Percentiles rank a stretch among this genome's conserved stretches.
These are phyloP conservation scores for Aphanoascus verrucosus DNA, from an alignment of 2,329 filamentous ascomycete genomes.

Conservation along the genomic window DNA sequence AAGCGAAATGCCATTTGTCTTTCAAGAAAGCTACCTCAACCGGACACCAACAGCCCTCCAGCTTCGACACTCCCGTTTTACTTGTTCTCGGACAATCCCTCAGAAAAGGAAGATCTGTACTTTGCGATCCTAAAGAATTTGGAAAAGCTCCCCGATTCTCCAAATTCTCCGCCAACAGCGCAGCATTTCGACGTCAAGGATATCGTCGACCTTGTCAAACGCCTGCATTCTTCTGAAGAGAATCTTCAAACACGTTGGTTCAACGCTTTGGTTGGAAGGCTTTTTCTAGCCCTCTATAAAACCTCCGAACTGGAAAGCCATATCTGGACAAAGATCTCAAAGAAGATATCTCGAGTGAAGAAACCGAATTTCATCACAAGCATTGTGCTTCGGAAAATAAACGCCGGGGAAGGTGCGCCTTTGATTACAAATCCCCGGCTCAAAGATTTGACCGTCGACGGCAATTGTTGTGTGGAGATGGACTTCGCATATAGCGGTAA, in stretches of 20 bases:
- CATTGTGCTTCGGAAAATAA: conserved; percentile 69
- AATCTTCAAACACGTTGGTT: conserved; percentile 85
- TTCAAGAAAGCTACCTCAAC: conserved; percentile 48
- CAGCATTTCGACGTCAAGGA: conserved; percentile 72
- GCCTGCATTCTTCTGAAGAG: conserved; percentile 82
- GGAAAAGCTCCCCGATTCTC: conserved; percentile 52
- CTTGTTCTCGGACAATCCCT: conserved; percentile 88
- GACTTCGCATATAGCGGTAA: conserved; percentile 84
- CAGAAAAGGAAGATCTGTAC: conserved; percentile 97
- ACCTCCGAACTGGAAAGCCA: conserved; percentile 70
- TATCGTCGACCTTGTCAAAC: conserved; percentile 81
- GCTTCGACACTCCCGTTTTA: conserved; percentile 69
- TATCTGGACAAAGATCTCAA: conserved; percentile 76
- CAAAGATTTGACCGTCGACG: conserved; percentile 80
- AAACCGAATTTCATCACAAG: conserved; percentile 82
- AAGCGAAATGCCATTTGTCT: conserved; percentile 85
- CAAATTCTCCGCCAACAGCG: conserved; percentile 53
- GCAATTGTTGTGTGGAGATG: conserved; percentile 75
- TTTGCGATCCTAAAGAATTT: conserved; percentile 81
- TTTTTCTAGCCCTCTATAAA: conserved; percentile 81
- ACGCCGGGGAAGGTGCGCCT: conserved; percentile 77
- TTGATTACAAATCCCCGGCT: conserved; percentile 81
- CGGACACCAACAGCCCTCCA: conserved; percentile 40
- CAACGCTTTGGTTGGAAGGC: conserved; percentile 76
- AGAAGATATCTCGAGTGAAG: conserved; percentile 90